These are phyloP conservation scores for Penicillium ucsense DNA, from an alignment of 495 filamentous ascomycete species.

Conservation along the genomic window DNA sequence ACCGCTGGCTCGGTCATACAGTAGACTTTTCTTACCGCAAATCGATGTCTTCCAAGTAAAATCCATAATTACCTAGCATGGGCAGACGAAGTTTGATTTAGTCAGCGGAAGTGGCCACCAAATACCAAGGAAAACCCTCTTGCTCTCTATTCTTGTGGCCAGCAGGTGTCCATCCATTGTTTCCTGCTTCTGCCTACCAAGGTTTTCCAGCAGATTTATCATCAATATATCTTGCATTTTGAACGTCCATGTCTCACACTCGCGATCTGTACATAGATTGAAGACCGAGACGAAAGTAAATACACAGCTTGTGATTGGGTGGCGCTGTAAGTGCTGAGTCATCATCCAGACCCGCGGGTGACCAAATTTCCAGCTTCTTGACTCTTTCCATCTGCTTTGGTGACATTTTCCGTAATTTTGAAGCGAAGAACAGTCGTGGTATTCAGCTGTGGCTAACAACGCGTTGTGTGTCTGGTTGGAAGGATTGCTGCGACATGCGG, in stretches of 20 bases:
- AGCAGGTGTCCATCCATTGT: too few relatives aligned
- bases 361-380: conserved; percentile 9
- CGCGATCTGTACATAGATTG: not conserved
- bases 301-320: conserved; percentile 9
- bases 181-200: too few relatives aligned
- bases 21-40: too few relatives aligned
- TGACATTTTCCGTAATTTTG: not conserved
- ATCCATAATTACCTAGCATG: too few relatives aligned
- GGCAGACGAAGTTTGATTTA: too few relatives aligned
- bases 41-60: too few relatives aligned
- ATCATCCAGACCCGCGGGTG: conserved; percentile 1
- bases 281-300: conserved; percentile 4
- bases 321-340: conserved; percentile 11
- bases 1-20: conserved; percentile 15
- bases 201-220: too few relatives aligned
- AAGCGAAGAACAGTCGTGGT: not conserved
- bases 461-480: not conserved
- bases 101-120: too few relatives aligned
- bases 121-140: too few relatives aligned
- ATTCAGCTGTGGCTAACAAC: not conserved
- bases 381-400: not conserved
- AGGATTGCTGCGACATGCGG: conserved; percentile 10
- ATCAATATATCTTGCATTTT: too few relatives aligned
- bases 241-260: not conserved
- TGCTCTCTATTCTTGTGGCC: too few relatives aligned